Percentiles rank a stretch among this genome's conserved stretches.
Evolutionary conservation across 306 rosid species (phyloP).

Genomic region (Cicer yamashitae): DNA sequence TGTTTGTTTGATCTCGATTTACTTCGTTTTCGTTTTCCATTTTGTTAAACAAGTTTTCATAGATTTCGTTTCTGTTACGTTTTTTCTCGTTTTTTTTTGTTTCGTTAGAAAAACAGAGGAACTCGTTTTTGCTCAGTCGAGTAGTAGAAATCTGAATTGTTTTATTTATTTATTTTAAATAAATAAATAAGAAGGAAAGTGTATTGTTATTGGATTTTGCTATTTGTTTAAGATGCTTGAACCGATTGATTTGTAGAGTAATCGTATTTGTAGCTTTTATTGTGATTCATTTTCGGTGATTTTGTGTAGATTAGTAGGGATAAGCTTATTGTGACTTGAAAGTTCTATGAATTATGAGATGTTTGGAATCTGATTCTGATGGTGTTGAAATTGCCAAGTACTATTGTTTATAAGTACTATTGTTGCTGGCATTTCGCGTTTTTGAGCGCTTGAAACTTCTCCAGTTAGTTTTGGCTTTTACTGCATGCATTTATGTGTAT

Average conservation of each 20-base stretch:
- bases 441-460: conserved; percentile 17
- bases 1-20: conserved; percentile 8
- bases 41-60: not conserved
- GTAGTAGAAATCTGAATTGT: conserved; percentile 8
- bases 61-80: not conserved
- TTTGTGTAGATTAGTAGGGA: conserved; percentile 2
- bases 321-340: conserved; percentile 19
- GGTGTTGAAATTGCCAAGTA: not conserved
- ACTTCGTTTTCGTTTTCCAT: not conserved
- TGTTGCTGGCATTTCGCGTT: not conserved
- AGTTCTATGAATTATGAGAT: conserved; percentile 7
- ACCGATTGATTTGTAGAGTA: not conserved
- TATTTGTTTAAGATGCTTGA: conserved; percentile 13
- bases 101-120: conserved; percentile 4
- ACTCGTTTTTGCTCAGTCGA: conserved; percentile 15
- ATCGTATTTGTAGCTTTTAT: not conserved
- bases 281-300: not conserved
- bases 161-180: not conserved
- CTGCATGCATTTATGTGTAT: not conserved
- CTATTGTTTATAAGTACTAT: not conserved
- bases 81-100: not conserved
- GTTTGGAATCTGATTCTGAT: conserved; percentile 29
- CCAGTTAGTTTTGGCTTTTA: not conserved
- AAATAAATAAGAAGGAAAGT: not conserved
- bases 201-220: conserved; percentile 1